Percentiles rank a stretch among this genome's conserved stretches.
Evolutionary conservation across 805 yeast species (phyloP).

Genomic region (Ogataea glucozyma): DNA sequence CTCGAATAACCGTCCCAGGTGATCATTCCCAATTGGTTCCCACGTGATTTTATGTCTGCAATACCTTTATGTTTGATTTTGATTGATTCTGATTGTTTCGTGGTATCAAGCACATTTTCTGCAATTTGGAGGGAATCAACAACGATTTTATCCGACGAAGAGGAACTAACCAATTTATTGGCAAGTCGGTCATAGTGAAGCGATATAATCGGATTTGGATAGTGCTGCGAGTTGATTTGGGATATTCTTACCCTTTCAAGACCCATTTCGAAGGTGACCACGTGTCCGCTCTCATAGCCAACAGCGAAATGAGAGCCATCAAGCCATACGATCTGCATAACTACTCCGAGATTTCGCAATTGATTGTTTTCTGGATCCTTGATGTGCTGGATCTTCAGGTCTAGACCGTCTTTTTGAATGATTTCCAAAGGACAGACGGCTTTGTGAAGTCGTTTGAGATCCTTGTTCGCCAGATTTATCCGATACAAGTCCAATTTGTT

Average conservation of each 20-base stretch:
- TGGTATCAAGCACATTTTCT: conserved; percentile 9
- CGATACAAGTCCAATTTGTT: conserved; percentile 63
- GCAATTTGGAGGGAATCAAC: conserved; percentile 25
- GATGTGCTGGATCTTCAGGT: conserved; percentile 18
- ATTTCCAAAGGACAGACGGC: conserved; percentile 34
- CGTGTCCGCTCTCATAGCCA: conserved; percentile 79
- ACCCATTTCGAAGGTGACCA: conserved; percentile 35
- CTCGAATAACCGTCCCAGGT: conserved; percentile 56
- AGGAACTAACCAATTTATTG: conserved; percentile 42
- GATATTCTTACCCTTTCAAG: conserved; percentile 23
- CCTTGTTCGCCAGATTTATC: conserved; percentile 23
- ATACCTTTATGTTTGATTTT: conserved; percentile 42
- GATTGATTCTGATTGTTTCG: conserved; percentile 8
- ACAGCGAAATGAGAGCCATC: conserved; percentile 38
- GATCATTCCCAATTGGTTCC: conserved; percentile 36
- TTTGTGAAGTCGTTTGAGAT: conserved; percentile 36
- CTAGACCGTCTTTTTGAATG: conserved; percentile 27
- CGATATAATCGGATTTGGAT: conserved; percentile 58
- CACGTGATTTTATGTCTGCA: conserved; percentile 28
- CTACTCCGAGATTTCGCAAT: conserved; percentile 55
- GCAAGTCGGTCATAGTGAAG: conserved; percentile 34
- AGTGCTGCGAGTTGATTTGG: conserved; percentile 36
- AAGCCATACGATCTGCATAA: conserved; percentile 57
- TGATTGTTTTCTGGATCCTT: conserved; percentile 19
- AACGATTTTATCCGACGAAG: conserved; percentile 46